Base-by-base conservation (phyloP, 805 yeast genomes). In the Candida qinlingensis region DNA sequence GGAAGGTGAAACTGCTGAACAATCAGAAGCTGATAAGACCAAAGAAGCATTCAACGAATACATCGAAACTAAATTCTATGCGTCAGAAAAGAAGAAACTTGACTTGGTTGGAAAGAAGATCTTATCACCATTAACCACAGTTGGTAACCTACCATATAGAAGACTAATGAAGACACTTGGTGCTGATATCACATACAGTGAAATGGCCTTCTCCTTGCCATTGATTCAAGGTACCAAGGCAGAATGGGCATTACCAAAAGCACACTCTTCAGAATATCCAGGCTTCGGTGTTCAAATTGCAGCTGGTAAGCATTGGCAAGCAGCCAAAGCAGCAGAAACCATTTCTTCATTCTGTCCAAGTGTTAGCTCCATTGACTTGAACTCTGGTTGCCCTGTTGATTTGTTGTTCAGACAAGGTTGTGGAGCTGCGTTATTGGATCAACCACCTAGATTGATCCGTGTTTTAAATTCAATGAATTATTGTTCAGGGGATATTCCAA, bases 341-440 rank as follows among this genome's bases (percentile, higher is more conserved):
- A 68, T 88, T 26, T 71, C 77, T 13, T 74, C 75, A 48, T 75
- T 78, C 45, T 76, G 85, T 26, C 71, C 81, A 11, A 65, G 75
- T 49, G 79, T 86, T n/a, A 77, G 85, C 31, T 98, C 94, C 62
- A 72, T 94, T 54, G 94, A 94, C 64, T 76, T 94, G 60, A 94
- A 94, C 68, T 85, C 96, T 62, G 99, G 99, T 3, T 94, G 99
- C 66, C 99, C 99, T 12, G 94, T 94, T 56, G 99, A 95, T 64
- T 74, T 94, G 58, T 72, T 94, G n/a, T 94, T 83, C 66, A 80
- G 92, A 56, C 89, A 87, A 63, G 99, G 99, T 38, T 95, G 96
- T 53, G 99, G 99, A 3, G 83, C 95, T 36, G 98, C 96, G 0
- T 75, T 94, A 47, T 70, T 94, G 74, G 97, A 90, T 54, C 89